phyloP scores from a whole-genome alignment of 2,329 filamentous ascomycete genomes.

The Trichoderma sp. region DNA sequence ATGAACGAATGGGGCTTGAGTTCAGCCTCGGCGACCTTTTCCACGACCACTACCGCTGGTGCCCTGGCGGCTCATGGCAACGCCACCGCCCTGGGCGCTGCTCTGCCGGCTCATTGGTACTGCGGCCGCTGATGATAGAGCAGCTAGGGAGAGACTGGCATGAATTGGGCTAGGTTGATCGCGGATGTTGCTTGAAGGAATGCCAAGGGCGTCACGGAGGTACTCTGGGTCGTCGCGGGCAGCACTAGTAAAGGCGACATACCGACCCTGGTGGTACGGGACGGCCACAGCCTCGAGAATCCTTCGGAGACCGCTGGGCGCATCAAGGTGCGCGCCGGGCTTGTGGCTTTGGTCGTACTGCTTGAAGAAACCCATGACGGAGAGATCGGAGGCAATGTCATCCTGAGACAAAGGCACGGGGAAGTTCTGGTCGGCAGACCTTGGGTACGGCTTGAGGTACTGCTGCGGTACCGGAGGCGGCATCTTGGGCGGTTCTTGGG shows the following conservation, averaged over 20 bases:
- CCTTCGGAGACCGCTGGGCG: constrained; percentile 51
- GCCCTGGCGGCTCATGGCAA: constrained; percentile 56
- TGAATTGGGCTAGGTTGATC: constrained; percentile 39
- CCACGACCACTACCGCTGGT: constrained; percentile 51
- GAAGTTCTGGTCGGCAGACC: constrained; percentile 55
- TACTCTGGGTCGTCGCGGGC: constrained; percentile 49
- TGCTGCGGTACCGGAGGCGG: constrained; percentile 56
- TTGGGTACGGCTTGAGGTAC: constrained; percentile 57
- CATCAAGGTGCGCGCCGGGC: constrained; percentile 55
- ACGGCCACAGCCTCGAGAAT: constrained; percentile 55
- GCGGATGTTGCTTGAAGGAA: constrained; percentile 44
- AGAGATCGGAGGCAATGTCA: constrained; percentile 54
- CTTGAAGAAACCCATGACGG: constrained; percentile 57
- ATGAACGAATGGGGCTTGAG: not conserved
- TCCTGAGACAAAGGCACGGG: constrained; percentile 50
- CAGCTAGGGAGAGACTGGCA: constrained; percentile 27
- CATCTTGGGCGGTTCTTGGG: constrained; percentile 56
- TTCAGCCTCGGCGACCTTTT: constrained; percentile 40
- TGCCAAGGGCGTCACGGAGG: constrained; percentile 49
- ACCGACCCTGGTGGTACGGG: constrained; percentile 47
- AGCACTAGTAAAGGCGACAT: constrained; percentile 48
- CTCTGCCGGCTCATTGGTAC: constrained; percentile 57
- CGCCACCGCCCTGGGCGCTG: constrained; percentile 52
- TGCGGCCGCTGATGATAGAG: constrained; percentile 39
- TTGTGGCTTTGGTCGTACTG: constrained; percentile 55